These are phyloP conservation scores for Leccinum longicurvipes DNA, from an alignment of 768 basidiomycete genomes.

Conservation along the genomic window DNA sequence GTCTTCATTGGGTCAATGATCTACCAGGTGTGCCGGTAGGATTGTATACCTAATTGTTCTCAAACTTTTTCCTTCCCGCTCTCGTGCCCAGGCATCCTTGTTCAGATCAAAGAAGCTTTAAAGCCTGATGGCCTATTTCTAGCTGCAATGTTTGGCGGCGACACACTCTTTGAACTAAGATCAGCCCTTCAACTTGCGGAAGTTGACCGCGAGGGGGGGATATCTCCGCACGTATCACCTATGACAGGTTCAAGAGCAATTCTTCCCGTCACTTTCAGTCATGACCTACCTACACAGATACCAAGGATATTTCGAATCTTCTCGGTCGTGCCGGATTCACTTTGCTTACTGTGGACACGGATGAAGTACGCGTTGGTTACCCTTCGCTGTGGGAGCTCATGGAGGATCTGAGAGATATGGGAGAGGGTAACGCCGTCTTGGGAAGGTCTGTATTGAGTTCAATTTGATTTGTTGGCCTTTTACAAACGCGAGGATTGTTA, in stretches of 20 bases:
- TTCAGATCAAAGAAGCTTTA: slow-evolving; percentile 83
- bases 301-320: slow-evolving; percentile 89
- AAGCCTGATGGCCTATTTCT: slow-evolving; percentile 92
- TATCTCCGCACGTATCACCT: slow-evolving; percentile 94
- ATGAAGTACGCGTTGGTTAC: slow-evolving; percentile 88
- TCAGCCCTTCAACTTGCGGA: slow-evolving; percentile 94
- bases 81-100: slow-evolving; percentile 57
- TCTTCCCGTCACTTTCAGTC: neutral
- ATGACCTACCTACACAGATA: slow-evolving; percentile 50
- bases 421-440: slow-evolving; percentile 88
- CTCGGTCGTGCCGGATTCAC: slow-evolving; percentile 92
- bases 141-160: slow-evolving; percentile 93
- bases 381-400: slow-evolving; percentile 96
- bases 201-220: slow-evolving; percentile 89
- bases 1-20: slow-evolving; percentile 97
- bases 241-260: slow-evolving; percentile 75
- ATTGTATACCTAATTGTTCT: neutral
- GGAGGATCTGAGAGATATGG: slow-evolving; percentile 94
- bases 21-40: slow-evolving; percentile 64
- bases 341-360: slow-evolving; percentile 90
- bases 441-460: slow-evolving; percentile 53
- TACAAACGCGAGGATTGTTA: neutral
- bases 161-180: slow-evolving; percentile 93
- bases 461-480: neutral
- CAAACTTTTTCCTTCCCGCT: slow-evolving; percentile 1